Evolutionary conservation across 2,329 filamentous ascomycete genomes (phyloP), one percentile per base, ranked within the genome.

Genomic region (Tolypocladium inflatum): DNA sequence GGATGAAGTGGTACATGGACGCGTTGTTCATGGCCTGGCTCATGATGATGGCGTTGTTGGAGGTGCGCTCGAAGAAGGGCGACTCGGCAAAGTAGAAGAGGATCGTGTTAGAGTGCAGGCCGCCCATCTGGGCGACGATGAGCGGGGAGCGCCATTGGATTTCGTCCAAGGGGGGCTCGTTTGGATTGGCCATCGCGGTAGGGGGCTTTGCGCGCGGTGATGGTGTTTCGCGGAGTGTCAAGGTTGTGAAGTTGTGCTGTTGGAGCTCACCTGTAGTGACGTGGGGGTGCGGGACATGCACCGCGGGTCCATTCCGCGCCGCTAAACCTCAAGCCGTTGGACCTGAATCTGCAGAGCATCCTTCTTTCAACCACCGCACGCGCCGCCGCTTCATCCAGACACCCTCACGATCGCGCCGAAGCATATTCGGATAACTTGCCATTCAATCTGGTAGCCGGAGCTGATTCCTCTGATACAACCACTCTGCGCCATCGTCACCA

Each of bases 81-180:
- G 85, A 88, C 60, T 80, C 75, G 63, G 84, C 80, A 63, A 88
- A 88, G 74, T 88, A 88, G 73, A 82, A 85, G 59, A 87, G 81
- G 60, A 88, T 77, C 52, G 79, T 80, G 68, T 88, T 87, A 63
- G 77, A 81, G 70, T 88, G 84, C 55, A 88, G 78, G 67, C 83
- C 80, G 61, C 77, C 79, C 75, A 83, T 80, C 52, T 72, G 68
- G 54, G 76, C 74, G 52, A 79, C 73, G 50, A 76, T 73, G 54
- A 71, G 71, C 23, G 81, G 81, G 42, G 80, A 78, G 60, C 77
- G 78, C 84, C 85, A 88, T 76, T 85, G 82, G 60, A 87, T 86
- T 74, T 88, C 85, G 69, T 88, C 85, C 60, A 87, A 76, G 8
- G 81, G 79, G 2, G 78, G 76, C 1, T 82, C 80, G 65, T 76